Evolutionary conservation across 257 asterid species (phyloP).

Genomic region (Misopates orontium): DNA sequence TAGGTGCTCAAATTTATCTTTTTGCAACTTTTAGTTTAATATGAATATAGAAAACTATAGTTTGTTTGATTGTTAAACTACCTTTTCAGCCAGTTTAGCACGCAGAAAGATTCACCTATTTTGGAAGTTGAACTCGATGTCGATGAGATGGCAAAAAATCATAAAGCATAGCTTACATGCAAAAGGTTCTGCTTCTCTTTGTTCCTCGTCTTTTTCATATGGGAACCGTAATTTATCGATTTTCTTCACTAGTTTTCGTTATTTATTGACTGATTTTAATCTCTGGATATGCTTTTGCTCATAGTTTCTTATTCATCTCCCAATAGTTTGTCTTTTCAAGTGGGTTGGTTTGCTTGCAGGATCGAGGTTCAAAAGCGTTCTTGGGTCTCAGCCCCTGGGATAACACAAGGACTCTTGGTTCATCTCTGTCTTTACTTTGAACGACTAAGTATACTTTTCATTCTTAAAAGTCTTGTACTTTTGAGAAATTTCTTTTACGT

Average conservation of each 20-base stretch:
- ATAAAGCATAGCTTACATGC: constrained; percentile 44
- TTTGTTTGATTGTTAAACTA: constrained; percentile 4
- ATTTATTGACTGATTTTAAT: background rate
- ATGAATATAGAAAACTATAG: background rate
- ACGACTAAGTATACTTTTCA: no score
- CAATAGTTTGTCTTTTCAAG: background rate
- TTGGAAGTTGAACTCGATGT: constrained; percentile 83
- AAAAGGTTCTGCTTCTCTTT: constrained; percentile 16
- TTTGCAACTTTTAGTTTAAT: background rate
- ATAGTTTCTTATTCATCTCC: background rate
- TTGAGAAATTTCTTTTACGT: no score
- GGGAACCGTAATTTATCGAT: background rate
- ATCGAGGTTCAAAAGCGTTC: no score
- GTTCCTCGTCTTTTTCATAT: background rate
- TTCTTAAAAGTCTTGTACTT: no score
- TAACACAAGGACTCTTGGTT: no score
- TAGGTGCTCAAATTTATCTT: constrained; percentile 46
- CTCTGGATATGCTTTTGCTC: background rate
- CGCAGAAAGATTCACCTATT: constrained; percentile 54
- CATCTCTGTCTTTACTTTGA: no score
- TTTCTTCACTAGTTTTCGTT: no score
- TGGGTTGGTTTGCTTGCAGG: background rate
- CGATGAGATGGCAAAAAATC: constrained; percentile 72
- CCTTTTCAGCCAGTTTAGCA: constrained; percentile 50
- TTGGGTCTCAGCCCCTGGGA: no score